Evolutionary conservation across 352 stramenopile genomes (phyloP).

Genomic region (Globisporangium takayamanum): DNA sequence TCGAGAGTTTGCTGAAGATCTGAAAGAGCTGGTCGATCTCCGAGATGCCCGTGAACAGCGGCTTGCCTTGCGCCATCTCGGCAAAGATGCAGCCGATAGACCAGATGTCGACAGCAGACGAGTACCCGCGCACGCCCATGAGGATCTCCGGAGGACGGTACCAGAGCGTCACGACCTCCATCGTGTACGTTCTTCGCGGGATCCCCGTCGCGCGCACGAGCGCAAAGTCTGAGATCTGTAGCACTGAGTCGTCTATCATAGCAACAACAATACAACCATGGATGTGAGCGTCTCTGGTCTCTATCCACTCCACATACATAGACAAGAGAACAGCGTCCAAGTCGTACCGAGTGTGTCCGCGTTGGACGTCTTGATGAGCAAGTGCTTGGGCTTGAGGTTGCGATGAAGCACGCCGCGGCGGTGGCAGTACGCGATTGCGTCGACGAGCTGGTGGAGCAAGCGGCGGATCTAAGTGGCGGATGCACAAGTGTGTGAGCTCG

Average conservation of each 20-base stretch:
- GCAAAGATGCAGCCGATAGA: constrained; percentile 97
- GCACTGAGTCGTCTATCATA: constrained; percentile 43
- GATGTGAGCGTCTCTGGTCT: neutral
- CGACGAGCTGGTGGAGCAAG: constrained; percentile 81
- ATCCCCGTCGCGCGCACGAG: constrained; percentile 84
- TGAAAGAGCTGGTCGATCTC: constrained; percentile 85
- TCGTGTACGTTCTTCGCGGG: constrained; percentile 86
- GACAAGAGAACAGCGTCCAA: neutral
- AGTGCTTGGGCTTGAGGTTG: constrained; percentile 88
- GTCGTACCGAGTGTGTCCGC: constrained; percentile 48
- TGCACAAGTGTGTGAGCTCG: no score
- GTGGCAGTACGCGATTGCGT: constrained; percentile 87
- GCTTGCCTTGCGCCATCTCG: constrained; percentile 90
- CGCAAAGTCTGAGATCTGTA: constrained; percentile 87
- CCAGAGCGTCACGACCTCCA: constrained; percentile 89
- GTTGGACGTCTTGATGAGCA: constrained; percentile 77
- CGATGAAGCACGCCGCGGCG: constrained; percentile 82
- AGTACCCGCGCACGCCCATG: constrained; percentile 84
- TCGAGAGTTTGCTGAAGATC: constrained; percentile 93
- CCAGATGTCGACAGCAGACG: constrained; percentile 90
- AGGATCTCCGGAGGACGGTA: constrained; percentile 88
- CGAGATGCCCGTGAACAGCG: constrained; percentile 75
- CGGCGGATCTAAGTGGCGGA: constrained; percentile 42
- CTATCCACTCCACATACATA: neutral
- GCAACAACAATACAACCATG: neutral